These are phyloP conservation scores for Modicella reniformis DNA, from an alignment of 371 early-diverging fungal genomes.

Conservation along the genomic window DNA sequence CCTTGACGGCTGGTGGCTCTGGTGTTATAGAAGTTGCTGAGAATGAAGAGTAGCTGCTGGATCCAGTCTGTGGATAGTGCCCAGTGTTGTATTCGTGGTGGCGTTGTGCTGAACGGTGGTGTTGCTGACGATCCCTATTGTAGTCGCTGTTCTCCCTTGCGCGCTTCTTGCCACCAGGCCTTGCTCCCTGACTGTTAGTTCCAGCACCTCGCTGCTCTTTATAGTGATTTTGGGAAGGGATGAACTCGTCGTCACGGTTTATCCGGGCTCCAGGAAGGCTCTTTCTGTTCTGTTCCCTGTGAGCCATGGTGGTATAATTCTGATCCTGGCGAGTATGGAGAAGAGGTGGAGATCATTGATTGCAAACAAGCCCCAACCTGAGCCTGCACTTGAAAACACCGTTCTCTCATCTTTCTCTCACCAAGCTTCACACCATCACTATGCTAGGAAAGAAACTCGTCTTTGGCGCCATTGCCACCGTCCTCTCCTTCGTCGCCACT, in stretches of 20 bases:
- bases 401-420: not conserved
- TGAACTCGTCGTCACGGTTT: not conserved
- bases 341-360: not conserved
- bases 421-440: slow-evolving; percentile 3
- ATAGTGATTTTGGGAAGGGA: not conserved
- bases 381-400: too few relatives aligned
- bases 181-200: not conserved
- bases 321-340: not conserved
- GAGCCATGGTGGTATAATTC: too few relatives aligned
- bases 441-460: slow-evolving; percentile 53
- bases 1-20: slow-evolving; percentile 18
- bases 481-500: slow-evolving; percentile 35
- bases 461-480: slow-evolving; percentile 46
- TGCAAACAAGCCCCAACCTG: too few relatives aligned
- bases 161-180: not conserved
- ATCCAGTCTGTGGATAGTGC: not conserved
- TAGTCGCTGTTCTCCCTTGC: not conserved
- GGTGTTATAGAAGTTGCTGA: not conserved
- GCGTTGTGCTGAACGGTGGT: not conserved
- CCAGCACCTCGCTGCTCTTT: not conserved
- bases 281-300: not conserved
- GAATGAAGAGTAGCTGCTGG: not conserved
- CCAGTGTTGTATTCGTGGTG: not conserved
- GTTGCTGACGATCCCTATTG: not conserved
- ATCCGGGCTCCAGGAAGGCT: not conserved